Percentiles rank a stretch among this genome's conserved stretches.
phyloP scores from a whole-genome alignment of 2,329 filamentous ascomycete species.

The Periglandula ipomoeae region DNA sequence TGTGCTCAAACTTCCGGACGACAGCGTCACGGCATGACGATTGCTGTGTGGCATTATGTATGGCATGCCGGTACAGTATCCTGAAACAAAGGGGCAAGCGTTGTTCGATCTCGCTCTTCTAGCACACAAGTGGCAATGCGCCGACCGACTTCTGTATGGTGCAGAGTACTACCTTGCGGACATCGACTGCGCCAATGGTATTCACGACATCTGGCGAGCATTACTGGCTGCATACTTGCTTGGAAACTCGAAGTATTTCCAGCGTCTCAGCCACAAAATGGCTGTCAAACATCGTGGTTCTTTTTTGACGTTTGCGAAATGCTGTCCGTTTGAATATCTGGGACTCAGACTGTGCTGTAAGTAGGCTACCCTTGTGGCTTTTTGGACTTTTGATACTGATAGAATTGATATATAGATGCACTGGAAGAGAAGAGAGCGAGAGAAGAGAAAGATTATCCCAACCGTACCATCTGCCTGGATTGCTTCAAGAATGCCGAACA shows the following conservation, averaged over 20 bases:
- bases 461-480: not conserved
- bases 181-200: not conserved
- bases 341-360: not conserved
- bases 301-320: not conserved
- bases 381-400: not conserved
- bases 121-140: not conserved
- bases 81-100: too few species aligned
- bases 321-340: not conserved
- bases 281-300: not conserved
- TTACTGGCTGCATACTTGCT: not conserved
- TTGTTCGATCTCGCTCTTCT: not conserved
- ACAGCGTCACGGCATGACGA: not conserved
- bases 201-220: not conserved
- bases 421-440: not conserved
- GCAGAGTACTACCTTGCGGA: not conserved
- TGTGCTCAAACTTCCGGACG: not conserved
- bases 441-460: not conserved
- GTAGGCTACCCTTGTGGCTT: not conserved
- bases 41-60: not conserved
- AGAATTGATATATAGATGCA: not conserved
- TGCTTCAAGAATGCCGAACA: not conserved
- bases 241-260: not conserved
- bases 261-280: not conserved
- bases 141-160: not conserved
- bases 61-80: not conserved